Evolutionary conservation across 2,329 filamentous ascomycete genomes (phyloP).

Genomic region (Microdochium trichocladiopsis): DNA sequence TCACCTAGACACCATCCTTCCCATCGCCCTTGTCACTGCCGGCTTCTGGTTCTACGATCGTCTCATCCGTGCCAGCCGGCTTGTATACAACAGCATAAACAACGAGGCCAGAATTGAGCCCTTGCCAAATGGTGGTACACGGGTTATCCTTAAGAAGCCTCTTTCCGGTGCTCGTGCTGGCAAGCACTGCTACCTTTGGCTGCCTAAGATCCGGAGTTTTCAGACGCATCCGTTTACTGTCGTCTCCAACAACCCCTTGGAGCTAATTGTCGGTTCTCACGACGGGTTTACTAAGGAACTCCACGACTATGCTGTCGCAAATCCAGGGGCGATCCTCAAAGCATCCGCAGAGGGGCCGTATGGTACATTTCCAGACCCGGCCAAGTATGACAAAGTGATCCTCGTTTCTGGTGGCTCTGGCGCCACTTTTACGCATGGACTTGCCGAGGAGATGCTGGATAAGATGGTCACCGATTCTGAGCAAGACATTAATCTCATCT

Average conservation of each 20-base stretch:
- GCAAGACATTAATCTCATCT: slow-evolving; percentile 38
- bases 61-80: slow-evolving; percentile 26
- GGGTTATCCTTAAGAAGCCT: slow-evolving; percentile 40
- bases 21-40: slow-evolving; percentile 26
- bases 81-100: slow-evolving; percentile 27
- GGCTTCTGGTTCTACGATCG: slow-evolving; percentile 37
- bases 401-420: slow-evolving; percentile 55
- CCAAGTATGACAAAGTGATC: slow-evolving; percentile 47
- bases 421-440: slow-evolving; percentile 49
- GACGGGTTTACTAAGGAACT: slow-evolving; percentile 53
- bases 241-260: slow-evolving; percentile 40
- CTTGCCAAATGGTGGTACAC: slow-evolving; percentile 34
- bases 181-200: slow-evolving; percentile 58
- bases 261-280: slow-evolving; percentile 52
- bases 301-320: slow-evolving; percentile 39
- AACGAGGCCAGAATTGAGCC: slow-evolving; percentile 33
- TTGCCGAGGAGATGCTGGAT: slow-evolving; percentile 36
- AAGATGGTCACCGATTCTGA: slow-evolving; percentile 28
- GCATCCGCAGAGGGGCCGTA: slow-evolving; percentile 54
- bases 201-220: slow-evolving; percentile 46
- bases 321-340: slow-evolving; percentile 40
- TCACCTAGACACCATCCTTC: slow-evolving; percentile 21
- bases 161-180: slow-evolving; percentile 37
- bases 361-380: slow-evolving; percentile 44
- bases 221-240: slow-evolving; percentile 62